A percentile compares a stretch with the other conserved stretches of the same genome.
Evolutionary conservation across 2,329 filamentous ascomycete species (phyloP).

Genomic region (Cordyceps cateniannulata): DNA sequence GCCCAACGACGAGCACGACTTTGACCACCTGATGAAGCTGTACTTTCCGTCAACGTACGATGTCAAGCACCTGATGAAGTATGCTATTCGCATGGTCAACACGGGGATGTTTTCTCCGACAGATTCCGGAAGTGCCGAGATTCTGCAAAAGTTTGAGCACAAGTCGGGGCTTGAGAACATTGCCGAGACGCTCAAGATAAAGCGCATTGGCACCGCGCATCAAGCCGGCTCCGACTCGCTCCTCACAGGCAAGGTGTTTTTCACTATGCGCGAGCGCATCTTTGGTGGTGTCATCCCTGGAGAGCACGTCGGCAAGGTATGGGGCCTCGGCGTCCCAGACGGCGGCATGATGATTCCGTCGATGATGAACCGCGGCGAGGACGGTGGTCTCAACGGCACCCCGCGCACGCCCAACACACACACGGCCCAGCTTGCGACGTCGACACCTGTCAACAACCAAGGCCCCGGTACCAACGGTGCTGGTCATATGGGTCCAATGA

Average conservation of each 20-base stretch:
- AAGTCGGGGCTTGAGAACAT: constrained; percentile 92
- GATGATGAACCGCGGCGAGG: constrained; percentile 28
- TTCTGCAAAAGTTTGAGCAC: constrained; percentile 77
- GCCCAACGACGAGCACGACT: constrained; percentile 83
- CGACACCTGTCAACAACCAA: constrained; percentile 43
- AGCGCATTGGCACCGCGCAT: constrained; percentile 80
- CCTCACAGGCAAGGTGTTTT: constrained; percentile 90
- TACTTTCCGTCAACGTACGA: constrained; percentile 94
- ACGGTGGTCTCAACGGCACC: constrained; percentile 35
- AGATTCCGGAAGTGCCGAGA: constrained; percentile 60
- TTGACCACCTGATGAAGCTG: constrained; percentile 79
- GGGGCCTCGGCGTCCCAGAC: constrained; percentile 77
- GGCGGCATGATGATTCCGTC: constrained; percentile 35
- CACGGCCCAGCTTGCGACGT: constrained; percentile 41
- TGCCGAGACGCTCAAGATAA: constrained; percentile 85
- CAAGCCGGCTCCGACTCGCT: constrained; percentile 92
- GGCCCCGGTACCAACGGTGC: constrained; percentile 45
- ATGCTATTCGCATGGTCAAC: constrained; percentile 66
- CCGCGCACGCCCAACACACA: constrained; percentile 66
- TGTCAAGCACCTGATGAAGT: constrained; percentile 95
- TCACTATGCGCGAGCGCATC: constrained; percentile 82
- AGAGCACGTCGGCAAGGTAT: constrained; percentile 84
- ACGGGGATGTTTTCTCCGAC: constrained; percentile 56
- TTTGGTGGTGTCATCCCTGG: constrained; percentile 77
- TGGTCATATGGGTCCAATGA: constrained; percentile 62